Evolutionary conservation across 352 stramenopile species (phyloP).

Genomic region (Hyphochytrium catenoides): DNA sequence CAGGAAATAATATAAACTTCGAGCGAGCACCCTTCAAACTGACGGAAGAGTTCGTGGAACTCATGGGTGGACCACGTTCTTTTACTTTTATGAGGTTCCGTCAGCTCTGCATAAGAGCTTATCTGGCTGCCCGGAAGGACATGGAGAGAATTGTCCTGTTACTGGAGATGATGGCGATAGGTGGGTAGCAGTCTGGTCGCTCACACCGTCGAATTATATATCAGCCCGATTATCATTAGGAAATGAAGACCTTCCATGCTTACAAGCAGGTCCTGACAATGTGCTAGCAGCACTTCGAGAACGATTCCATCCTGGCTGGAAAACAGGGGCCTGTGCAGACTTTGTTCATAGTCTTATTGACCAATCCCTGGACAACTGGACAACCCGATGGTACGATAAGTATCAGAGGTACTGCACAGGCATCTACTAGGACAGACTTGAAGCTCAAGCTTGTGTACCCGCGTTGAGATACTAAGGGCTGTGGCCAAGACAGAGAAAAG

Average conservation of each 20-base stretch:
- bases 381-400: constrained; percentile 68
- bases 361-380: constrained; percentile 62
- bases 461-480: too few relatives aligned
- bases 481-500: too few relatives aligned
- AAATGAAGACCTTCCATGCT: too few relatives aligned
- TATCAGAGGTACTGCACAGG: constrained; percentile 63
- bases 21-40: constrained; percentile 67
- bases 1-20: constrained; percentile 47
- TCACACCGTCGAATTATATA: too few relatives aligned
- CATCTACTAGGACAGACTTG: constrained; percentile 24
- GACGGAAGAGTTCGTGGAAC: constrained; percentile 43
- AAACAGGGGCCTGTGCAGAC: too few relatives aligned
- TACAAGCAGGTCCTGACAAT: too few relatives aligned
- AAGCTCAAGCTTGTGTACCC: not conserved
- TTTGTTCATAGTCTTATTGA: constrained; percentile 63
- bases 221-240: too few relatives aligned
- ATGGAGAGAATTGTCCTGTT: constrained; percentile 49
- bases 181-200: too few relatives aligned
- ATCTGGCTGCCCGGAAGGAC: constrained; percentile 37
- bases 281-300: too few relatives aligned
- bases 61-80: constrained; percentile 43
- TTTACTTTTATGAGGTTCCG: constrained; percentile 44
- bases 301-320: constrained; percentile 43
- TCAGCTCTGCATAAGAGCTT: constrained; percentile 51
- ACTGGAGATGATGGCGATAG: constrained; percentile 54